Evolutionary conservation across 768 basidiomycete species (phyloP), one percentile per base, ranked within the genome.

Genomic region (Serendipita indica): DNA sequence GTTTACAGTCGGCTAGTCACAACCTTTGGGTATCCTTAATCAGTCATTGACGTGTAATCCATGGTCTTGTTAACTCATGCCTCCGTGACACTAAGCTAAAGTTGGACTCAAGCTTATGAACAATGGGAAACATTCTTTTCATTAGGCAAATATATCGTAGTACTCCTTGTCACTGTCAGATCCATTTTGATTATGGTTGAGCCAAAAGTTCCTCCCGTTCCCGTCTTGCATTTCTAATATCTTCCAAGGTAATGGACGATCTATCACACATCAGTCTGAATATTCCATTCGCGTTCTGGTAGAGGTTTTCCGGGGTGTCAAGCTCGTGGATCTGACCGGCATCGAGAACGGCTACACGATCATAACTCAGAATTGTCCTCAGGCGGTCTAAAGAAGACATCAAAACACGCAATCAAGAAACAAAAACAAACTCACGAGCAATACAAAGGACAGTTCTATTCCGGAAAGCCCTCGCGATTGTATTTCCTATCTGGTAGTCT

Each of bases 401-500:
- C 45, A 43, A 59, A 33, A 33, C 57, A 3, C 46, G 46, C 59
- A 14, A 57, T n/a, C 2, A 58, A 33, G 33, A 37, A 13, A 32
- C 56, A 16, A 16, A 37, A 18, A 10, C 20, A 18, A 27, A 39
- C 85, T 69, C 64, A 86, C 84, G 89, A 61, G 87, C 87, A 61
- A 93, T 92, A 69, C 86, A 90, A 14, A 93, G 70, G 58, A 93
- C 79, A 0, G 92, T 94, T 62, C 83, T 81, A 68, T 90, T 83
- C 41, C 76, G 72, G 73, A 94, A 97, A 72, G 74, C 72, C 27
- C 75, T 74, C 1, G 87, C 77, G 62, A 97, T 94, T 3, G 92
- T 94, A 62, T 86, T 78, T 67, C 96, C 92, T 61, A 98, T 91
- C 68, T 87, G 88, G 60, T 81, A 73, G 71, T 96, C 92, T 0